These are phyloP conservation scores for Metschnikowia picachoensis DNA, from an alignment of 805 yeast genomes.

Conservation along the genomic window DNA sequence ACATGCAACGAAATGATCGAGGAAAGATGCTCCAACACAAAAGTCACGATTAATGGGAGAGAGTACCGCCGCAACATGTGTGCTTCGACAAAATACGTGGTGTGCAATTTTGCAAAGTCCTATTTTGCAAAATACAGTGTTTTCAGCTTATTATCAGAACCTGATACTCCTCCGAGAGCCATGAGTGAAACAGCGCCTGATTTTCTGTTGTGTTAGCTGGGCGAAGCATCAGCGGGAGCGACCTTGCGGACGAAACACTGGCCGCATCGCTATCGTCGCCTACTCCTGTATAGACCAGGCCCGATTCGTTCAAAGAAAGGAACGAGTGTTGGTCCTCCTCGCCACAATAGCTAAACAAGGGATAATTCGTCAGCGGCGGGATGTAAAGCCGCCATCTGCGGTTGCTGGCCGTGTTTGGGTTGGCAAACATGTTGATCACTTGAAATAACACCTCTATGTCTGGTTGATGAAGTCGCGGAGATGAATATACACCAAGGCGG, in stretches of 20 bases:
- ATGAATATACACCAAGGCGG: too few relatives aligned
- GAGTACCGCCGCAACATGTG: slow-evolving; percentile 30
- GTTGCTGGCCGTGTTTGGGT: slow-evolving; percentile 32
- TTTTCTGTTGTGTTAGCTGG: slow-evolving; percentile 35
- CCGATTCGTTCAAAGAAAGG: slow-evolving; percentile 35
- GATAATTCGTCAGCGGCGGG: slow-evolving; percentile 43
- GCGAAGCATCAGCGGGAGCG: slow-evolving; percentile 39
- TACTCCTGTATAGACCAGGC: slow-evolving; percentile 25
- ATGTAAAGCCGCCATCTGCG: slow-evolving; percentile 39
- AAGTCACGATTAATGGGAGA: slow-evolving; percentile 39
- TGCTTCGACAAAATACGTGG: slow-evolving; percentile 26
- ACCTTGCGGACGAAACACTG: slow-evolving; percentile 38
- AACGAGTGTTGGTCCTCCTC: slow-evolving; percentile 44
- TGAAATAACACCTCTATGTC: slow-evolving; percentile 37
- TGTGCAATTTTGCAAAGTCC: slow-evolving; percentile 31
- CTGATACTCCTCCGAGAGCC: slow-evolving; percentile 43
- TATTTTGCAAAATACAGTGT: slow-evolving; percentile 18
- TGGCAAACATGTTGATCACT: slow-evolving; percentile 38
- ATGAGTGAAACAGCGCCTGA: slow-evolving; percentile 39
- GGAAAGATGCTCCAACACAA: slow-evolving; percentile 41
- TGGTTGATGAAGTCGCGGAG: too few relatives aligned
- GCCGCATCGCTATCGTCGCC: slow-evolving; percentile 34
- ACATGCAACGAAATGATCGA: slow-evolving; percentile 40
- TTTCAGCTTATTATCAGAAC: slow-evolving; percentile 9
- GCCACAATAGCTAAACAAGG: slow-evolving; percentile 40